A percentile compares a stretch with the other conserved stretches of the same genome.
Evolutionary conservation across 371 early-diverging fungal genomes (phyloP).

Genomic region (Umbelopsis sp.): DNA sequence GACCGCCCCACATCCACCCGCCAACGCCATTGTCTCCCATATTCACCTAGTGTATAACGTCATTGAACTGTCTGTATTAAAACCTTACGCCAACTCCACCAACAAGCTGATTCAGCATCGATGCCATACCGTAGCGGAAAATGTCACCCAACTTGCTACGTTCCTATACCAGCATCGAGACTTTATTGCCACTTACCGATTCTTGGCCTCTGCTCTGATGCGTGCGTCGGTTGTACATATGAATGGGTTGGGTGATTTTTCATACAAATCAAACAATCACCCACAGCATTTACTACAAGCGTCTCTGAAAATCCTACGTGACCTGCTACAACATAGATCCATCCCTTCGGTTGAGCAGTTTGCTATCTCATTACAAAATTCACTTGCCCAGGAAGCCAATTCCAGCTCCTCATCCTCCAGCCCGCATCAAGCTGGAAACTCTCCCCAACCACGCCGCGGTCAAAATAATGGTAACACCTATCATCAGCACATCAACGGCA

Average conservation of each 20-base stretch:
- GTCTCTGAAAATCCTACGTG: slow-evolving; percentile 30
- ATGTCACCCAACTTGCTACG: slow-evolving; percentile 25
- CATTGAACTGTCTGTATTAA: slow-evolving; percentile 28
- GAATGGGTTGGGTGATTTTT: slow-evolving; percentile 37
- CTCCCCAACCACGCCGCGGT: neutral
- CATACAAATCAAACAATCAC: slow-evolving; percentile 30
- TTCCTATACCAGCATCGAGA: slow-evolving; percentile 15
- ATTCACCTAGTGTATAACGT: slow-evolving; percentile 36
- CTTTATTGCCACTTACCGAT: slow-evolving; percentile 24
- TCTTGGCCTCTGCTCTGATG: slow-evolving; percentile 21
- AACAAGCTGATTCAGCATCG: slow-evolving; percentile 28
- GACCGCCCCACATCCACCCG: slow-evolving; percentile 20
- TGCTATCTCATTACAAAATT: slow-evolving; percentile 6
- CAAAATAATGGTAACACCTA: neutral
- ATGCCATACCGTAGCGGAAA: slow-evolving; percentile 23
- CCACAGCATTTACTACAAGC: slow-evolving; percentile 45
- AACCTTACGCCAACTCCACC: slow-evolving; percentile 28
- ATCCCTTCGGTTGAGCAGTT: slow-evolving; percentile 33
- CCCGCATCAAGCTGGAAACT: neutral
- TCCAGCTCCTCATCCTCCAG: neutral
- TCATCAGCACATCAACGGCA: slow-evolving; percentile 26
- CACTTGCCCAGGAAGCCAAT: neutral
- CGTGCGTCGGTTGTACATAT: slow-evolving; percentile 36
- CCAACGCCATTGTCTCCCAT: slow-evolving; percentile 26
- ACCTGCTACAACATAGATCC: slow-evolving; percentile 22